A percentile compares a stretch with the other conserved stretches of the same genome.
phyloP scores from a whole-genome alignment of 1,139 yeast species.

The Nakaseomyces bracarensis region DNA sequence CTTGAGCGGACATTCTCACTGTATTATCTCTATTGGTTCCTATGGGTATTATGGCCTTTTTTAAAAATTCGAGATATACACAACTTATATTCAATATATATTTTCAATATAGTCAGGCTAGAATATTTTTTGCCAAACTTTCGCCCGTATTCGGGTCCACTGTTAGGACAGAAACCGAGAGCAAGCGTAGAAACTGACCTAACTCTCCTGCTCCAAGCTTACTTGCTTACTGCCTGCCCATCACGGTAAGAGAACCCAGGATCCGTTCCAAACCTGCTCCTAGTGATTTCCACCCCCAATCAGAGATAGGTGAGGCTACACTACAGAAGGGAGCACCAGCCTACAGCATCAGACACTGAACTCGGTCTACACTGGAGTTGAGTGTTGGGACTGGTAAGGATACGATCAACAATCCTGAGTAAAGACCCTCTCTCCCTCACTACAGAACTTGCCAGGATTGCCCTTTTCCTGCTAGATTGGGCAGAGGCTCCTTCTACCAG shows the following conservation, averaged over 20 bases:
- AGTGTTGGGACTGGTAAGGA: no score
- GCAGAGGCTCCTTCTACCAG: no score
- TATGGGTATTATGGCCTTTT: constrained; percentile 6
- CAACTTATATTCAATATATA: background rate
- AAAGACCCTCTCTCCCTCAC: no score
- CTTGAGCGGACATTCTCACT: constrained; percentile 10
- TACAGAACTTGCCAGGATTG: no score
- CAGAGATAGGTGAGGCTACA: no score
- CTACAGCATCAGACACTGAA: no score
- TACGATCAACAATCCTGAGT: no score
- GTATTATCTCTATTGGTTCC: constrained; percentile 11
- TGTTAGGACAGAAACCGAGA: background rate
- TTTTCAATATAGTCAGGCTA: constrained; percentile 6
- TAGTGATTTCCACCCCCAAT: no score
- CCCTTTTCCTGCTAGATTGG: no score
- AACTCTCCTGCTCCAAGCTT: background rate
- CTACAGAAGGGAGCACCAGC: no score
- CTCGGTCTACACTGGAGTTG: no score
- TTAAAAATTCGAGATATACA: constrained; percentile 3
- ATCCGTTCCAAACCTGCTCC: no score
- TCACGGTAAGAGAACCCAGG: background rate
- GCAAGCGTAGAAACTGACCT: constrained; percentile 4
- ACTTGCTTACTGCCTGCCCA: background rate
- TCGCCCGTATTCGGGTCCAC: background rate
- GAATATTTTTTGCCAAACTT: constrained; percentile 4